Evolutionary conservation across 805 yeast genomes (phyloP).

Genomic region (Kodamaea hsintzibuensis): DNA sequence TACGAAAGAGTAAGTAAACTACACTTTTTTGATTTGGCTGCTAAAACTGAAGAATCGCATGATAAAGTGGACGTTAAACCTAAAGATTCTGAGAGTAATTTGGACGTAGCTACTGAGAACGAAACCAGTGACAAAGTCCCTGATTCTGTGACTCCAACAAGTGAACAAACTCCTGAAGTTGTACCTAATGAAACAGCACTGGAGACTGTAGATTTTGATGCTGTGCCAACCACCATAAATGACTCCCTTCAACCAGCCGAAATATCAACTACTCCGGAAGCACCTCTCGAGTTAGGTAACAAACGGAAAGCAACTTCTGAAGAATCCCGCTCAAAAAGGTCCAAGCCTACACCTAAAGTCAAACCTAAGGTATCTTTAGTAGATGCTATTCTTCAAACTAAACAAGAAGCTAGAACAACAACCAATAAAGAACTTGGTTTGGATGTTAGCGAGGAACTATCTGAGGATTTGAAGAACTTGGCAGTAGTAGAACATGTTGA

Average conservation of each 20-base stretch:
- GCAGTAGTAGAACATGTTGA: slow-evolving; percentile 35
- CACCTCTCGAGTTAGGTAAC: not conserved
- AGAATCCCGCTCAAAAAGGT: not conserved
- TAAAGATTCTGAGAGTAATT: not conserved
- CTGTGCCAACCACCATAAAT: not conserved
- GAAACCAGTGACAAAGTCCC: not conserved
- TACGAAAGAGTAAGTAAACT: slow-evolving; percentile 33
- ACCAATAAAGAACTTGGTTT: slow-evolving; percentile 29
- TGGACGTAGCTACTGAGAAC: not conserved
- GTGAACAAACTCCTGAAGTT: not conserved
- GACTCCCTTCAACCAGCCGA: not conserved
- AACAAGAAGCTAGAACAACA: slow-evolving; percentile 21
- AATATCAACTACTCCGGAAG: not conserved
- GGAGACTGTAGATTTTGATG: not conserved
- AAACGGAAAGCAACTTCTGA: not conserved
- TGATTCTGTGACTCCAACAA: not conserved
- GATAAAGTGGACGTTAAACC: not conserved
- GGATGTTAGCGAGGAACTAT: slow-evolving; percentile 3
- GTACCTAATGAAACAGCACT: not conserved
- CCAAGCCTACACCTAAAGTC: slow-evolving; percentile 2
- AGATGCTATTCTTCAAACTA: slow-evolving; percentile 32
- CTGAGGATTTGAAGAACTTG: slow-evolving; percentile 27
- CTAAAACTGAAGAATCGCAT: not conserved
- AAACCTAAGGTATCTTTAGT: slow-evolving; percentile 20
- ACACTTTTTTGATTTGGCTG: slow-evolving; percentile 34